phyloP scores from a whole-genome alignment of 495 filamentous ascomycete species.

The Friedmanniomyces endolithicus region DNA sequence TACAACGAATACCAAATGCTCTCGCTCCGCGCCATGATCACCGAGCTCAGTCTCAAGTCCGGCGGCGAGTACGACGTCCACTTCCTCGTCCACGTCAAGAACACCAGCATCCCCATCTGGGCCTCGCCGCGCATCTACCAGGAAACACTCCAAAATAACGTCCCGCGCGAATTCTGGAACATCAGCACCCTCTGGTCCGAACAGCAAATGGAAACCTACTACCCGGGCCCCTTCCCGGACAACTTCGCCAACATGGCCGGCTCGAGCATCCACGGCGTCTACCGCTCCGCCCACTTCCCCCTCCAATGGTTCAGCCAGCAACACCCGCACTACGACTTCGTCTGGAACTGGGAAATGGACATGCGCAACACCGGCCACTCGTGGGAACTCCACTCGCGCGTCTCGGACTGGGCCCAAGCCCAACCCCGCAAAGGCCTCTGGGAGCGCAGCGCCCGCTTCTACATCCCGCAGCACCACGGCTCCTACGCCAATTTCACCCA shows the following conservation, averaged over 20 bases:
- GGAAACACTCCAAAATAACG: slow-evolving; percentile 37
- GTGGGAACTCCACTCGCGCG: slow-evolving; percentile 39
- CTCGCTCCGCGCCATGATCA: slow-evolving; percentile 42
- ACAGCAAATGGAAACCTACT: slow-evolving; percentile 34
- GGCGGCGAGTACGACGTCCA: slow-evolving; percentile 49
- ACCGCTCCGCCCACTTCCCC: slow-evolving; percentile 33
- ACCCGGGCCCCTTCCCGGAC: slow-evolving; percentile 34
- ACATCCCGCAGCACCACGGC: slow-evolving; percentile 36
- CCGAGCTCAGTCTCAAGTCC: slow-evolving; percentile 40
- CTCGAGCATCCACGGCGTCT: slow-evolving; percentile 27
- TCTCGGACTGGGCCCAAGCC: slow-evolving; percentile 38
- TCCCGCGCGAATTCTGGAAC: slow-evolving; percentile 43
- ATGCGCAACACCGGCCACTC: slow-evolving; percentile 45
- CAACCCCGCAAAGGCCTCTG: slow-evolving; percentile 43
- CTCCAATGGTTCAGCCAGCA: slow-evolving; percentile 46
- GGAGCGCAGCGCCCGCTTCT: slow-evolving; percentile 38
- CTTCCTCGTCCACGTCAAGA: slow-evolving; percentile 46
- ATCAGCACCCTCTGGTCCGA: slow-evolving; percentile 47
- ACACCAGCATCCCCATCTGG: slow-evolving; percentile 42
- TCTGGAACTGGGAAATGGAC: slow-evolving; percentile 54
- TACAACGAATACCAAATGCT: slow-evolving; percentile 31
- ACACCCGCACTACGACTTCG: slow-evolving; percentile 47
- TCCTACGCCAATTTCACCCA: slow-evolving; percentile 34
- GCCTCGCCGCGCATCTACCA: slow-evolving; percentile 38
- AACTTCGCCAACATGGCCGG: slow-evolving; percentile 30